Evolutionary conservation across 805 yeast species (phyloP).

Genomic region (Wickerhamiella shivajii): DNA sequence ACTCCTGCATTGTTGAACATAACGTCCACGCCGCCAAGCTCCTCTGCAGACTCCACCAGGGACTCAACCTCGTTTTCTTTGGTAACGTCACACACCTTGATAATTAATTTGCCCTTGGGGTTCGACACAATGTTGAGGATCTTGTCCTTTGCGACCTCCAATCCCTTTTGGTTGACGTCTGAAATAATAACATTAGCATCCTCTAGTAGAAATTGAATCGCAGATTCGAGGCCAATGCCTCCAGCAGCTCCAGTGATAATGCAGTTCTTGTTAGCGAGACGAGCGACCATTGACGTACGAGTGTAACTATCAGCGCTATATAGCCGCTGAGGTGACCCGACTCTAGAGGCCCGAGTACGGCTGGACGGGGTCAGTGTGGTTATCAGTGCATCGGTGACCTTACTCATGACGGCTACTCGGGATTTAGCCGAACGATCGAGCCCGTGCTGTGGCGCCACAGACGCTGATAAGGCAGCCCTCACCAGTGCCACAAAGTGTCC

Average conservation of each 20-base stretch:
- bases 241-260: slow-evolving; percentile 33
- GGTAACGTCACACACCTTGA: slow-evolving; percentile 21
- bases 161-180: slow-evolving; percentile 37
- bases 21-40: slow-evolving; percentile 67
- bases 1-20: slow-evolving; percentile 88
- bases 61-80: slow-evolving; percentile 23
- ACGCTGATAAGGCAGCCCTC: too few species aligned
- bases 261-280: slow-evolving; percentile 30
- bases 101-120: slow-evolving; percentile 50
- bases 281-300: too few species aligned
- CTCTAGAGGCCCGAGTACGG: too few species aligned
- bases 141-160: slow-evolving; percentile 46
- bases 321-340: too few species aligned
- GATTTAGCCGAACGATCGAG: too few species aligned
- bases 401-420: too few species aligned
- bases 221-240: slow-evolving; percentile 31
- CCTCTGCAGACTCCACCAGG: slow-evolving; percentile 37
- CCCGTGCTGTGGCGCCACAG: too few species aligned
- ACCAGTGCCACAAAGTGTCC: too few species aligned
- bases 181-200: slow-evolving; percentile 85
- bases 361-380: too few species aligned
- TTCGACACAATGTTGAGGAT: slow-evolving; percentile 62
- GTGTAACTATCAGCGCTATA: too few species aligned
- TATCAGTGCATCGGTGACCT: too few species aligned
- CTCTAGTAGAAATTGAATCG: slow-evolving; percentile 63